Base-by-base conservation (phyloP, 2,329 filamentous ascomycete species). In the Epichloe sylvatica region DNA sequence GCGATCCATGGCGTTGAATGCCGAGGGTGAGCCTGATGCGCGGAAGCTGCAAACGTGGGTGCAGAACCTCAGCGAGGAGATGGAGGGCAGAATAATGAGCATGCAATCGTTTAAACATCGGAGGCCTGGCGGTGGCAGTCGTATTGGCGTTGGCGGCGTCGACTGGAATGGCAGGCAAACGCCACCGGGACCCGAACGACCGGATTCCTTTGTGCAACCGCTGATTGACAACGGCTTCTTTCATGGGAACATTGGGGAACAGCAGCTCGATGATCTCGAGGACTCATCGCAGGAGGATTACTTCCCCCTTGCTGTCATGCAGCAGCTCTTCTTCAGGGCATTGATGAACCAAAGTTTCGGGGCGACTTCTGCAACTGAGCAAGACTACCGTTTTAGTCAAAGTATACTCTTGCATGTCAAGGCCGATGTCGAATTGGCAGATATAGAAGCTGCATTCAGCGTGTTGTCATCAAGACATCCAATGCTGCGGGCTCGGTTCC, bases 291-390 rank as follows among this genome's bases (percentile, higher is more conserved):
- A 68, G 19, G 62, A 63, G 45, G 62, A 60, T 52, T 56, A 55
- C 34, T 77, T 75, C 53, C 68, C 70, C 9, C 64, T 77, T 9
- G 72, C 74, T 1, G 69, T 74, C 3, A 77, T 77, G 69, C 75
- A 78, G 59, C 70, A 72, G 49, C 63, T 78, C 4, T 75, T 74
- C 56, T 76, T 77, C 47, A 65, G 72, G 53, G 73, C 72, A 0
- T 59, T 63, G 2, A 69, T 73, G 59, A 68, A 68, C 4, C 64
- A 62, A 1, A 60, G 66, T 45, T 51, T 57, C 11, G 59, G 60
- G 25, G 55, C 60, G 13, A 57, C 66, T 25, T 57, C 59, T 37
- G 51, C 56, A 1, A 50, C 55, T 4, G 63, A 66, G 2, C 65
- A 66, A 0, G 67, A 62, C 21, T 72, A 70, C 51, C 67, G 72